Evolutionary conservation across 1,284 basidiomycete species (phyloP), one percentile per base, ranked within the genome.

Genomic region (Entoloma clypeatum): DNA sequence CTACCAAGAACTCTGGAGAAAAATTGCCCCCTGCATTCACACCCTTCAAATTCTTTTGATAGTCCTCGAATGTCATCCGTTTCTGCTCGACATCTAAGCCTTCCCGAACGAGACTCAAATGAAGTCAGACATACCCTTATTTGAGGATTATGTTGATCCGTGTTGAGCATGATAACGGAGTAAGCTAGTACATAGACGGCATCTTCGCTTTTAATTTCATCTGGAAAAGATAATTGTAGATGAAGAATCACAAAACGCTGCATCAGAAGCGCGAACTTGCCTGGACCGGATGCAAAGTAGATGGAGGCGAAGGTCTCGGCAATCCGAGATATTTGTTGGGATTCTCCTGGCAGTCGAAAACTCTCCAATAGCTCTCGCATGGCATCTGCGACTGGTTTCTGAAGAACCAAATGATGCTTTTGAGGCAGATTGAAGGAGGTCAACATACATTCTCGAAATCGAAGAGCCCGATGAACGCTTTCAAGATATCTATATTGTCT

Each of bases 111-210:
- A 24, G 29, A 4, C 25, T 17, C 29, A 11, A 22, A 29, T 29
- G 28, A 23, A 31, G 7, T 16, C 58, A 72, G 56, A 62, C 82
- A 60, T 59, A 89, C 90, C 59, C 86, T 71, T 50, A 95, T 79
- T 73, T 97, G 93, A n/a, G 95, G 93, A 61, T 92, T 98, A 63
- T 98, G 95, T 45, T 84, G 78, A 68, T 99, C 96, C 2, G 96
- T 99, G 64, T 99, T 99, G 44, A 99, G 79, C 92, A 99, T 82
- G 63, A 99, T 98, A 50, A 99, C 85, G 0, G 95, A 97, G 63
- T 86, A 99, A 0, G 95, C 81, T 18, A 99, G 68, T 3, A 99
- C 88, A 64, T 97, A 96, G 16, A 92, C 90, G 1, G 95, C 91
- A 62, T 99, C 96, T 64, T 92, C 82, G 30, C 74, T 86, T 56